These are phyloP conservation scores for Aspergillus candidus DNA, from an alignment of 2,329 filamentous ascomycete species.

Conservation along the genomic window DNA sequence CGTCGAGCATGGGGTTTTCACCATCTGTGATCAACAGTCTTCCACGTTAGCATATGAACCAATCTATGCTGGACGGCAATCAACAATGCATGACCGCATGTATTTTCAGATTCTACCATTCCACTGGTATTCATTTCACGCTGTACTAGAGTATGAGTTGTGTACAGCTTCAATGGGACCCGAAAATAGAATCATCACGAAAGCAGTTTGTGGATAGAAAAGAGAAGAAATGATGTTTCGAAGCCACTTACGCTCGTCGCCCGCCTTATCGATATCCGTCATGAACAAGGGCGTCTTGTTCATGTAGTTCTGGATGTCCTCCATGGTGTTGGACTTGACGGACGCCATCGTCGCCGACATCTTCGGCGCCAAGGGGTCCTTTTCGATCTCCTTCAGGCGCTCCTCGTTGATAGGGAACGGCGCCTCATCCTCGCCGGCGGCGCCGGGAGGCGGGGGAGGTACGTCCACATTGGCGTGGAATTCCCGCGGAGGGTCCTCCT, in stretches of 20 bases:
- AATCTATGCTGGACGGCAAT: neutral
- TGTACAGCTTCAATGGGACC: neutral
- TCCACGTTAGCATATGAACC: neutral
- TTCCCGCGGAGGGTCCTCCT: constrained; percentile 4
- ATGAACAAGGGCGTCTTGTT: constrained; percentile 84
- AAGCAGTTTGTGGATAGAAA: neutral
- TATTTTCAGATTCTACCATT: too few species aligned
- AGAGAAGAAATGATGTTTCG: neutral
- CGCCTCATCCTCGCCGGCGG: constrained; percentile 24
- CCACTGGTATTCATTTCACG: too few species aligned
- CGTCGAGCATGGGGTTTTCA: constrained; percentile 78
- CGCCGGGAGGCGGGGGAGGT: constrained; percentile 5
- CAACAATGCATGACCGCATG: too few species aligned
- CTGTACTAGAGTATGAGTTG: too few species aligned
- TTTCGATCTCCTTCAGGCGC: constrained; percentile 24
- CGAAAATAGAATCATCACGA: neutral
- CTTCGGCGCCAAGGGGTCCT: constrained; percentile 33
- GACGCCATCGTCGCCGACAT: constrained; percentile 56
- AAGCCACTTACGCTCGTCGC: constrained; percentile 43
- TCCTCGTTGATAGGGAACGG: constrained; percentile 38
- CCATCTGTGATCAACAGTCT: constrained; percentile 39
- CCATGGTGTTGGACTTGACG: constrained; percentile 50
- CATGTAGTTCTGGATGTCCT: constrained; percentile 59
- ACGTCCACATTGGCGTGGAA: neutral
- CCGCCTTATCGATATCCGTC: constrained; percentile 69